phyloP scores from a whole-genome alignment of 345 rosid species.

The Dovyalis caffra region DNA sequence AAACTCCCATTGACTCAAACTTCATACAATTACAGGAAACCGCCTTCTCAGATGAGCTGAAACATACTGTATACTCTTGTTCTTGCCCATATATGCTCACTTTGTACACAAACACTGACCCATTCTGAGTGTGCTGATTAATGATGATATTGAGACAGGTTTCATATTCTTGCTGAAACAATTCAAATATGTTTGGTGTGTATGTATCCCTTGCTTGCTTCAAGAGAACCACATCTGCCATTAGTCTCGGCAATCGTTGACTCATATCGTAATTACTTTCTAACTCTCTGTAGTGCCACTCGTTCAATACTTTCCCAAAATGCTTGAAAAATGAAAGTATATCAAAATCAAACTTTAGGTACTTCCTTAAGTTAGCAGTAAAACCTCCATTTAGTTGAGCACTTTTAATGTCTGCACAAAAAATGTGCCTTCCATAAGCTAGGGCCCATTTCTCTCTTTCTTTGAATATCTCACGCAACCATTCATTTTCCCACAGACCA shows the following conservation, averaged over 20 bases:
- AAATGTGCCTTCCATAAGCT: conserved; percentile 32
- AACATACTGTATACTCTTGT: conserved; percentile 19
- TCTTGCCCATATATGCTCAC: conserved; percentile 27
- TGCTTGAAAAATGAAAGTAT: too few species aligned
- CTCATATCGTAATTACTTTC: conserved; percentile 36
- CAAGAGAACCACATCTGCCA: conserved; percentile 35
- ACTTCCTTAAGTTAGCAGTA: conserved; percentile 25
- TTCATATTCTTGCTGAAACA: conserved; percentile 33
- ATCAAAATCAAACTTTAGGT: conserved; percentile 29
- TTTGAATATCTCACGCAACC: conserved; percentile 26
- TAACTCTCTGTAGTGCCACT: conserved; percentile 38
- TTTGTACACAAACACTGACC: conserved; percentile 18
- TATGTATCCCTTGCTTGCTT: conserved; percentile 27
- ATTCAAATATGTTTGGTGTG: conserved; percentile 33
- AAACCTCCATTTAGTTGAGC: conserved; percentile 22
- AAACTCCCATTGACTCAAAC: conserved; percentile 36
- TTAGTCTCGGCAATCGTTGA: conserved; percentile 25
- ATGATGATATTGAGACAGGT: conserved; percentile 29
- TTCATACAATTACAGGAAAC: conserved; percentile 36
- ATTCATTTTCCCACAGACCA: conserved; percentile 30
- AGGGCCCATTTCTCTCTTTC: conserved; percentile 39
- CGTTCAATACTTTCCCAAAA: conserved; percentile 25
- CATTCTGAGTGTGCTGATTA: conserved; percentile 24
- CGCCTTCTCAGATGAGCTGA: conserved; percentile 17
- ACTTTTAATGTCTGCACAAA: conserved; percentile 28